These are phyloP conservation scores for Blastobotrys malaysiensis DNA, from an alignment of 1,139 yeast genomes.

Conservation along the genomic window DNA sequence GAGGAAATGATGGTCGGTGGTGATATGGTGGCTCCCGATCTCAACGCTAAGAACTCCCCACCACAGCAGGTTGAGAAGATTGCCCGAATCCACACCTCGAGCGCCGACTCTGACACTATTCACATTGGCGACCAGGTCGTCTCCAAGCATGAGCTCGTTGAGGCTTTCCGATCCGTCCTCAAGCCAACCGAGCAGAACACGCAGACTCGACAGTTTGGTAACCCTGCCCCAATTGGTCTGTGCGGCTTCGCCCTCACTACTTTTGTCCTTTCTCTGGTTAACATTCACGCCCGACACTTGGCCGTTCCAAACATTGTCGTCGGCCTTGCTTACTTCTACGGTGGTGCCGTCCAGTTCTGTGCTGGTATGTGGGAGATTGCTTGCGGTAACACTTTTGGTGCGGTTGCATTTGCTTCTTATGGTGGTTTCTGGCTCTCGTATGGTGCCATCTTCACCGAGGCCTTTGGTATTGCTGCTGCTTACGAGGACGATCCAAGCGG, in stretches of 20 bases:
- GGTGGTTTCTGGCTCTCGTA: conserved; percentile 88
- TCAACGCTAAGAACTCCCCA: conserved; percentile 1
- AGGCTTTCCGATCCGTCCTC: conserved; percentile 67
- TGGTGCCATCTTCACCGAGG: conserved; percentile 64
- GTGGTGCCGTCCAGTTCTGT: conserved; percentile 68
- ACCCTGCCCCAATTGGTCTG: conserved; percentile 84
- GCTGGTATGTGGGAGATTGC: conserved; percentile 76
- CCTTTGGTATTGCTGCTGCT: conserved; percentile 67
- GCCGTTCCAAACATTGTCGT: conserved; percentile 49
- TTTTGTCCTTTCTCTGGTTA: conserved; percentile 65
- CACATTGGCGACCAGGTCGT: conserved; percentile 69
- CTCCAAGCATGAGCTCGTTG: conserved; percentile 50
- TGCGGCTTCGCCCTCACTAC: conserved; percentile 82
- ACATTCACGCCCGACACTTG: conserved; percentile 55
- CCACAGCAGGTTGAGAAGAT: conserved; percentile 9
- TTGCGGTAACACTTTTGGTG: conserved; percentile 84
- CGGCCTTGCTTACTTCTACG: conserved; percentile 78
- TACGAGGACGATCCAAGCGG: conserved; percentile 40
- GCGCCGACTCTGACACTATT: conserved; percentile 47
- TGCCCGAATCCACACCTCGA: conserved; percentile 31
- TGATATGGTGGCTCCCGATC: conserved; percentile 11
- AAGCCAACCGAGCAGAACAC: conserved; percentile 36
- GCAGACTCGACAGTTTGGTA: conserved; percentile 67
- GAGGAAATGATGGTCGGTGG: conserved; percentile 14
- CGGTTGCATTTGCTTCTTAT: conserved; percentile 63